Conservation (phyloP, 306 rosid genomes). For the Boehmeria nivea region DNA sequence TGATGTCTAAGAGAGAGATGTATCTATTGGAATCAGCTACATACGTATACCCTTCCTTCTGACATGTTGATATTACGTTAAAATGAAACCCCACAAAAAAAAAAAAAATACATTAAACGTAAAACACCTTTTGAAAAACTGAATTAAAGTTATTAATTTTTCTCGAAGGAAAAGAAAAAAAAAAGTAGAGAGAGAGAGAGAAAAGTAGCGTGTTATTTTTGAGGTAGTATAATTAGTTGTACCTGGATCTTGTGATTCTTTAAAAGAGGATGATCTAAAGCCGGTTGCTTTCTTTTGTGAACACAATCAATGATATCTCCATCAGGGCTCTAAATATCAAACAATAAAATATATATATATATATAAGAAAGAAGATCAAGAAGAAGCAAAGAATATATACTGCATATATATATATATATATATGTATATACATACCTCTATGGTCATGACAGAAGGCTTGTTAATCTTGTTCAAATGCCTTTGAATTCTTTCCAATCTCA, state of each 20-base stretch:
- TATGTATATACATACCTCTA: constrained; percentile 38
- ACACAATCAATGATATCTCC: constrained; percentile 49
- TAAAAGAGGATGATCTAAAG: constrained; percentile 45
- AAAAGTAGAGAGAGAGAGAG: too few species aligned
- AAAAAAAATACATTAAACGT: too few species aligned
- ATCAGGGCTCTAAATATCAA: constrained; percentile 58
- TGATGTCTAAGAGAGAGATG: too few species aligned
- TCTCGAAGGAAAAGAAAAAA: too few species aligned
- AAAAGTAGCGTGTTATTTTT: not conserved
- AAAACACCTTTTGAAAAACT: too few species aligned
- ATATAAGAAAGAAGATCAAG: not conserved
- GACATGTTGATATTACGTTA: too few species aligned
- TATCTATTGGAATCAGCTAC: too few species aligned
- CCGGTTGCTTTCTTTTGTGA: constrained; percentile 47
- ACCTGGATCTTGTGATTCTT: constrained; percentile 53
- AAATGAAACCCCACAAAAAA: too few species aligned
- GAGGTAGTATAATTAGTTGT: not conserved
- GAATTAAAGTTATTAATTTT: too few species aligned
- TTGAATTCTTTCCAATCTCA: constrained; percentile 71
- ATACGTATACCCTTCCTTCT: too few species aligned
- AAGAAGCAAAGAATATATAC: not conserved
- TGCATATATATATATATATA: not conserved
- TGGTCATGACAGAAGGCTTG: constrained; percentile 68
- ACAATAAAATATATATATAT: not conserved
- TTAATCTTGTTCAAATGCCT: constrained; percentile 74